These are phyloP conservation scores for Aspergillus uvarum DNA, from an alignment of 2,329 filamentous ascomycete genomes.

Conservation along the genomic window DNA sequence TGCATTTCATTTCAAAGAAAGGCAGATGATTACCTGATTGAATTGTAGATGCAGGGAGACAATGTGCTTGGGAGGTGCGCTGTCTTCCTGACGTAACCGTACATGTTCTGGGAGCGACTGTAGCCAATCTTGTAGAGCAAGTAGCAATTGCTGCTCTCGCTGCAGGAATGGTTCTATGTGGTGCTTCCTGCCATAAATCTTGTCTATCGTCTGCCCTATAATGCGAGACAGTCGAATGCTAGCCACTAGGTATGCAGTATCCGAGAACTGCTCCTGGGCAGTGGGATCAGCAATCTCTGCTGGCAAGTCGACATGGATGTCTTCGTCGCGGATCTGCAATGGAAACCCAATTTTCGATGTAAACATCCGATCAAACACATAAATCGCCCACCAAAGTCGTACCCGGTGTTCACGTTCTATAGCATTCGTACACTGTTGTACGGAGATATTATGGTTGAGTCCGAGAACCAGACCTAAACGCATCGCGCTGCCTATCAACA, in stretches of 20 bases:
- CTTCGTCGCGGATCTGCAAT: slow-evolving; percentile 46
- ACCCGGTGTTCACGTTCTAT: slow-evolving; percentile 36
- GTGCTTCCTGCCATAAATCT: slow-evolving; percentile 27
- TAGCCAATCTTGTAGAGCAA: slow-evolving; percentile 33
- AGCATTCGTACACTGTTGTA: slow-evolving; percentile 24
- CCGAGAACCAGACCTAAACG: slow-evolving; percentile 42
- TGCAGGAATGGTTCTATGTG: slow-evolving; percentile 31
- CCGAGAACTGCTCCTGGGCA: slow-evolving; percentile 31
- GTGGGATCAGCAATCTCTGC: slow-evolving; percentile 17
- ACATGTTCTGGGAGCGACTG: slow-evolving; percentile 31
- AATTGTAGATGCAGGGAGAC: slow-evolving; percentile 35
- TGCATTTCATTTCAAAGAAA: neutral
- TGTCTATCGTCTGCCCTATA: slow-evolving; percentile 24
- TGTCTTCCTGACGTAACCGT: slow-evolving; percentile 19
- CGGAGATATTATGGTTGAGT: slow-evolving; percentile 39
- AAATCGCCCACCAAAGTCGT: slow-evolving; percentile 35
- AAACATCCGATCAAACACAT: slow-evolving; percentile 42
- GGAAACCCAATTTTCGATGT: slow-evolving; percentile 49
- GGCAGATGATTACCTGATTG: slow-evolving; percentile 26
- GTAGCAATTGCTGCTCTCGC: slow-evolving; percentile 34
- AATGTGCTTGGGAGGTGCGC: slow-evolving; percentile 22
- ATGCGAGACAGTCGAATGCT: slow-evolving; percentile 34
- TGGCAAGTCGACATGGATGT: slow-evolving; percentile 39
- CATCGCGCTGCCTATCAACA: slow-evolving; percentile 36
- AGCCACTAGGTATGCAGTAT: slow-evolving; percentile 30